These are phyloP conservation scores for Komagataella pseudopastoris DNA, from an alignment of 805 yeast species.

Conservation along the genomic window DNA sequence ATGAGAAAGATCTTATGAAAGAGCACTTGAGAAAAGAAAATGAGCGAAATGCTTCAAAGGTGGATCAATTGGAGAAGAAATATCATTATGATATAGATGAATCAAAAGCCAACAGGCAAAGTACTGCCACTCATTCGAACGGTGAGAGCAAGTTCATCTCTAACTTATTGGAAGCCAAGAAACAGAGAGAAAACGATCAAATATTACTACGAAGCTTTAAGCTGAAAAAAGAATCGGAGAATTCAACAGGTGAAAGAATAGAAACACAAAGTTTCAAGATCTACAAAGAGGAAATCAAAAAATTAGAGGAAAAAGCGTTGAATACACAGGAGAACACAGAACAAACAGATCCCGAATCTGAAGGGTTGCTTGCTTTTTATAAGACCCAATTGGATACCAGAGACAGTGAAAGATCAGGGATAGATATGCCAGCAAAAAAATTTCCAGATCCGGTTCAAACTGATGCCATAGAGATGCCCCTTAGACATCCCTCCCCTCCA, in stretches of 20 bases:
- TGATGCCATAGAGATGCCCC: neutral
- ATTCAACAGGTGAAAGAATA: conserved; percentile 21
- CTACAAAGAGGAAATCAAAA: conserved; percentile 18
- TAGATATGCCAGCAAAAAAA: neutral
- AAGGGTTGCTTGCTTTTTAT: neutral
- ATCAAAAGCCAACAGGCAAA: neutral
- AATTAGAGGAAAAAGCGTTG: neutral
- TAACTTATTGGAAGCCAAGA: conserved; percentile 28
- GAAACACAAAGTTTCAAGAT: conserved; percentile 32
- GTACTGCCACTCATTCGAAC: neutral
- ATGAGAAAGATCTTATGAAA: neutral
- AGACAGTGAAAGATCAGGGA: neutral
- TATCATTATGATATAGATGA: neutral
- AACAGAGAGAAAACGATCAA: conserved; percentile 30
- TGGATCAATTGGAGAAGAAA: neutral
- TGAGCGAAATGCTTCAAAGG: neutral
- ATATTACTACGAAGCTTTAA: conserved; percentile 23
- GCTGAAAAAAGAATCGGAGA: conserved; percentile 24
- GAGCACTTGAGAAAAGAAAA: neutral
- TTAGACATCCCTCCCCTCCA: neutral
- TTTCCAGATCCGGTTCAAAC: neutral
- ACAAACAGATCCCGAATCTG: neutral
- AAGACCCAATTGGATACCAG: neutral
- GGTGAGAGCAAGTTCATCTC: conserved; percentile 22
- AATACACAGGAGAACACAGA: neutral